phyloP scores from a whole-genome alignment of 179 eudicot genomes.

The Silene vulgaris region DNA sequence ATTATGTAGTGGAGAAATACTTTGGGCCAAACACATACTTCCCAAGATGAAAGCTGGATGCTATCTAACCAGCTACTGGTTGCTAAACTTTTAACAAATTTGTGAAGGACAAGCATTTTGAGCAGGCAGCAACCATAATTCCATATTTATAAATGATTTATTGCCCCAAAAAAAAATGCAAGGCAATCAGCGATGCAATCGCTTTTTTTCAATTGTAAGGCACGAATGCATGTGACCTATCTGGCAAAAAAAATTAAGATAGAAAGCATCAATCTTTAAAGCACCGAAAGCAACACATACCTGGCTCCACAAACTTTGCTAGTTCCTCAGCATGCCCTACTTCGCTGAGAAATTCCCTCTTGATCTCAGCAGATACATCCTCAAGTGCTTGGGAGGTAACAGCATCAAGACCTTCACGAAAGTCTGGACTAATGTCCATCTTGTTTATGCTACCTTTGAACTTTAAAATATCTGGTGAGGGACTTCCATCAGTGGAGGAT shows the following conservation, averaged over 20 bases:
- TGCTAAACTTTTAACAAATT: slow-evolving; percentile 1
- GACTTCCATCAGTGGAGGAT: slow-evolving; percentile 66
- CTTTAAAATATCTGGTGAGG: slow-evolving; percentile 38
- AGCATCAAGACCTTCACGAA: slow-evolving; percentile 35
- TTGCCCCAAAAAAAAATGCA: not conserved
- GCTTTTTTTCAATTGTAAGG: no score
- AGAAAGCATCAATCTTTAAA: slow-evolving; percentile 16
- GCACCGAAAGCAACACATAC: slow-evolving; percentile 35
- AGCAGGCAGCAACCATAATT: not conserved
- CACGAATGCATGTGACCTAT: no score
- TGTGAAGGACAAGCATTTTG: not conserved
- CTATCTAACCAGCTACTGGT: not conserved
- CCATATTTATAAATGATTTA: not conserved
- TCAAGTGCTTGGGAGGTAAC: slow-evolving; percentile 34
- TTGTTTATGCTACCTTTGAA: slow-evolving; percentile 36
- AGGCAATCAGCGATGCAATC: not conserved
- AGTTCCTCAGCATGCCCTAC: slow-evolving; percentile 80
- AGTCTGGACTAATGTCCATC: slow-evolving; percentile 41
- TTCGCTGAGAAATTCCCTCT: slow-evolving; percentile 68
- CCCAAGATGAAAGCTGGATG: no score
- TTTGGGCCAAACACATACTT: no score
- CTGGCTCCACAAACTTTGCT: slow-evolving; percentile 61
- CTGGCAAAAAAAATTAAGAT: not conserved
- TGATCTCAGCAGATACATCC: slow-evolving; percentile 55
- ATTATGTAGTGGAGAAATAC: no score